Conservation (phyloP, 371 early-diverging fungal genomes). For the Amoeboaphelidium protococcarum region DNA sequence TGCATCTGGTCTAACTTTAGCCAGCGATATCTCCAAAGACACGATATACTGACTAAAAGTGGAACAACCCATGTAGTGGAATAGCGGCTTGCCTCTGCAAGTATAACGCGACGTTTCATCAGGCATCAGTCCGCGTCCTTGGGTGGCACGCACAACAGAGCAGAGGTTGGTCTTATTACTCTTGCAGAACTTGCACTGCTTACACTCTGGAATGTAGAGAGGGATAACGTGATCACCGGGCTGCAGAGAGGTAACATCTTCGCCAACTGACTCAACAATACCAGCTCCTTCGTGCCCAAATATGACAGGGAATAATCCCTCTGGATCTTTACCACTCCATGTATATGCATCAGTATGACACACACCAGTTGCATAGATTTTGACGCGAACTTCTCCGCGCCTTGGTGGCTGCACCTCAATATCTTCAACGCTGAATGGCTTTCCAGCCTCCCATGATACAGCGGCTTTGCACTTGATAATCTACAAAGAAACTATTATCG, state of each 20-base stretch:
- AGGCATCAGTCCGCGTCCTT: constrained; percentile 80
- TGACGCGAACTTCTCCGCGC: constrained; percentile 73
- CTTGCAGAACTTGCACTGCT: constrained; percentile 79
- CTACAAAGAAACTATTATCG: no score
- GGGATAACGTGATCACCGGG: constrained; percentile 88
- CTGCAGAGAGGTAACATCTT: constrained; percentile 67
- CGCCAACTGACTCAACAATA: constrained; percentile 83
- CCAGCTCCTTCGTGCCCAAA: constrained; percentile 87
- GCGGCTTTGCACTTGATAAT: constrained; percentile 84
- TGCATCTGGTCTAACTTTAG: constrained; percentile 51
- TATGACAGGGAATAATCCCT: constrained; percentile 72
- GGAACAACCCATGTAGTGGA: constrained; percentile 47
- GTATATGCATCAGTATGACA: constrained; percentile 88
- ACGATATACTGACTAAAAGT: constrained; percentile 90
- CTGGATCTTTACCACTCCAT: constrained; percentile 57
- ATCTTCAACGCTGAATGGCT: constrained; percentile 69
- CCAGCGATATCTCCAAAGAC: constrained; percentile 62
- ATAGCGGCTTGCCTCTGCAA: constrained; percentile 39
- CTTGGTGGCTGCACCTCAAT: constrained; percentile 77
- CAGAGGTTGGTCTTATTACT: constrained; percentile 89
- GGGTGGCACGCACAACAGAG: constrained; percentile 61
- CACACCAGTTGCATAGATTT: constrained; percentile 66
- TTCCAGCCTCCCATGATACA: constrained; percentile 72
- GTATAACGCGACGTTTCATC: constrained; percentile 77
- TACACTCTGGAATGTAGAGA: constrained; percentile 74